Evolutionary conservation across 2,329 filamentous ascomycete species (phyloP).

Genomic region (Claviceps pazoutovae): DNA sequence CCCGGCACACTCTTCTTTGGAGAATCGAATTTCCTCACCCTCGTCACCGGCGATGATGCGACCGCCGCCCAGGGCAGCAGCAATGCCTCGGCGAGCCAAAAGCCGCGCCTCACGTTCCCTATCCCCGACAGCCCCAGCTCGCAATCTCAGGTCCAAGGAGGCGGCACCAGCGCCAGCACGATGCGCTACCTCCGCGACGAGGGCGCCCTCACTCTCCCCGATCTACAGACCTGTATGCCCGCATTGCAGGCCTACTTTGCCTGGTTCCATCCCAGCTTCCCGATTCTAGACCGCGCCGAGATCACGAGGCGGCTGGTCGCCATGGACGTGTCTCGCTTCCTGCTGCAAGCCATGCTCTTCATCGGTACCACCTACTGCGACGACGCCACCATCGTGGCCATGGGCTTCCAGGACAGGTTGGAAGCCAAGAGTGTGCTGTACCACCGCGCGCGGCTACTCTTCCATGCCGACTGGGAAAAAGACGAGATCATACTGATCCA

Average conservation of each 20-base stretch:
- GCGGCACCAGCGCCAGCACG: conserved; percentile 31
- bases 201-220: conserved; percentile 30
- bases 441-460: conserved; percentile 34
- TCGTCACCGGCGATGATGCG: conserved; percentile 15
- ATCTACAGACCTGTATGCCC: conserved; percentile 24
- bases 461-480: conserved; percentile 38
- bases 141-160: conserved; percentile 9
- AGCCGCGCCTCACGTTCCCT: conserved; percentile 17
- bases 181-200: conserved; percentile 34
- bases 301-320: conserved; percentile 25
- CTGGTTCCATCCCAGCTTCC: conserved; percentile 44
- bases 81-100: conserved; percentile 6
- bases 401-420: conserved; percentile 33
- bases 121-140: conserved; percentile 15
- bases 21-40: conserved; percentile 25
- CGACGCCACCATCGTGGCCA: conserved; percentile 26
- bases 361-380: conserved; percentile 40
- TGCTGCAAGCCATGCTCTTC: conserved; percentile 40
- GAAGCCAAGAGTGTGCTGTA: conserved; percentile 37
- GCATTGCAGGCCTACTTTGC: conserved; percentile 38
- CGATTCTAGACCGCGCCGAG: conserved; percentile 33
- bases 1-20: conserved; percentile 22
- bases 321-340: conserved; percentile 30
- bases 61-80: neutral
- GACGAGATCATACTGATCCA: conserved; percentile 36